Base-by-base conservation (phyloP, 768 basidiomycete species). In the Suillus subluteus region DNA sequence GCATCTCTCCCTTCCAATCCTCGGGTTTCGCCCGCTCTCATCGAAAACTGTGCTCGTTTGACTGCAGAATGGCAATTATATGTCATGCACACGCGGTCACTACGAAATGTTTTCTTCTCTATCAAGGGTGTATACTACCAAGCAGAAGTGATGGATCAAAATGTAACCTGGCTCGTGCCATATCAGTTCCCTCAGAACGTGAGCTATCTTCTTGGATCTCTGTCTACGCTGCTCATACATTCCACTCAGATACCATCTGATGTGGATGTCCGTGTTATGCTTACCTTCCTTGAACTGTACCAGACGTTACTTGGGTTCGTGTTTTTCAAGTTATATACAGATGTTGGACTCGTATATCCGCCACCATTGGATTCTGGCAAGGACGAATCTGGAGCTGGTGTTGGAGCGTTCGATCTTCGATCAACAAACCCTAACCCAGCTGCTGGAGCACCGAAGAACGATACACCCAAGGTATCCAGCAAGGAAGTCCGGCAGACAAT, bases 71-170 rank as follows among this genome's bases (percentile, higher is more conserved):
- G 97, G 97, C 95, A 98, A 77, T 82, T 98, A 38, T 99, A 96
- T 79, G 85, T 96, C 46, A 94, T 99, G 88, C 92, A 95, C 74
- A 88, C 93, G 1, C 86, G 84, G 67, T 84, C 91, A 16, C 84
- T 99, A 48, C 88, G 91, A 62, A 98, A 98, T 79, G 89, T 91
- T 38, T 99, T 99, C 80, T 82, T 99, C 64, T 96, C 94, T 50
- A 97, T 99, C 79, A 99, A 99, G 80, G 98, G 98, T 48, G 88
- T 99, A 55, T 99, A 99, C 79, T 98, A 96, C 78, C 96, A 99
- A 79, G 96, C 95, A 11, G 94, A 97, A 76, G 85, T 98, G 32
- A 90, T 95, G 84, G 96, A 94, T 68, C 93, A 98, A 79, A 89
- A 85, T 38, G 86, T 99, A 55, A 96, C 91, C 44, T 99, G 98